These are phyloP conservation scores for Xylogone sp. DNA, from an alignment of 2,329 filamentous ascomycete genomes.

Conservation along the genomic window DNA sequence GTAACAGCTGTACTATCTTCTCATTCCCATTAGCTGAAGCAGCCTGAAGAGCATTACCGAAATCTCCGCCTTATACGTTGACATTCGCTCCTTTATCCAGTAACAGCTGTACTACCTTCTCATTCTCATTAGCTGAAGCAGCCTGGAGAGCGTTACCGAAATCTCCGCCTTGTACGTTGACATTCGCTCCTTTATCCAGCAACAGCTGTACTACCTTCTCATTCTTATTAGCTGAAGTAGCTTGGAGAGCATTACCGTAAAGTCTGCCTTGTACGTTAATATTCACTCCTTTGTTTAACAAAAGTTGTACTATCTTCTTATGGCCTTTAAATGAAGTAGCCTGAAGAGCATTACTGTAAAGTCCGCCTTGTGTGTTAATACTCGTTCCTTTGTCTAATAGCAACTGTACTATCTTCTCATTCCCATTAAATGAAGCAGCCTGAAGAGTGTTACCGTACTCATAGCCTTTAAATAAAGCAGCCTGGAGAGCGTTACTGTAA, in stretches of 20 bases:
- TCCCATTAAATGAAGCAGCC: conserved; percentile 12
- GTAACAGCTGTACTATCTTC: conserved; percentile 9
- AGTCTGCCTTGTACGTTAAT: conserved; percentile 11
- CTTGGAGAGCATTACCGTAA: conserved; percentile 13
- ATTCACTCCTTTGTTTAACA: conserved; percentile 21
- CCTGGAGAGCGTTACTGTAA: too few species aligned
- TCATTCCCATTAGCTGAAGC: conserved; percentile 13
- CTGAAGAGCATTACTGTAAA: too few species aligned
- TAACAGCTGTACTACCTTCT: conserved; percentile 8
- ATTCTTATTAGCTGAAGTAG: conserved; percentile 9
- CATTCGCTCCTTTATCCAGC: conserved; percentile 6
- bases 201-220: conserved; percentile 7
- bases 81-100: conserved; percentile 12
- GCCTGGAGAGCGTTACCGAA: conserved; percentile 12
- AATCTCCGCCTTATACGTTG: conserved; percentile 14
- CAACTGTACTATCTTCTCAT: too few species aligned
- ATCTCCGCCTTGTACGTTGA: conserved; percentile 8
- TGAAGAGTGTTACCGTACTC: too few species aligned
- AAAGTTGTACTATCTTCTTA: conserved; percentile 6
- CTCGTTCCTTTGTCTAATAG: too few species aligned
- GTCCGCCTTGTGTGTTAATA: too few species aligned
- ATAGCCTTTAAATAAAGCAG: too few species aligned
- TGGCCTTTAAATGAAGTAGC: too few species aligned
- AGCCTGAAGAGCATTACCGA: conserved; percentile 18
- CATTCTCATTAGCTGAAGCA: conserved; percentile 3